Conservation (phyloP, 139 green algal genomes). For the Tetradesmus obliquus region DNA sequence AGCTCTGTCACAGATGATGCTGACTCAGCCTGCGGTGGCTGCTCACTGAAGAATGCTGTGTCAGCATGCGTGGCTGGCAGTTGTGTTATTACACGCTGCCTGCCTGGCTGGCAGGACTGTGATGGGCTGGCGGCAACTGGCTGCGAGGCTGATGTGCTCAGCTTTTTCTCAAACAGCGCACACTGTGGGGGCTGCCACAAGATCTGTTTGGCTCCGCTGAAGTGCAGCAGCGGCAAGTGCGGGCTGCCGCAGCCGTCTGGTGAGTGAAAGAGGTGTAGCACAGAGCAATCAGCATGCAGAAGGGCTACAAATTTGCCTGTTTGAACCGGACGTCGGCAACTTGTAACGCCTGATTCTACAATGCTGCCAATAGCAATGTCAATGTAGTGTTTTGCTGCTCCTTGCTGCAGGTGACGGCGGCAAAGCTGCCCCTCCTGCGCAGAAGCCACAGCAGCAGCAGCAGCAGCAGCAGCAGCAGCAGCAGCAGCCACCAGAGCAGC, state of each 20-base stretch:
- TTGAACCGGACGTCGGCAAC: not conserved
- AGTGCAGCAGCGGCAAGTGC: constrained; percentile 10
- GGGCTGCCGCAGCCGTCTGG: not conserved
- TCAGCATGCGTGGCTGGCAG: not conserved
- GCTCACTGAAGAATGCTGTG: not conserved
- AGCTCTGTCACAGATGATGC: not conserved
- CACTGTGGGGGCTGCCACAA: constrained; percentile 20
- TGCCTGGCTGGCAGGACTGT: constrained; percentile 31
- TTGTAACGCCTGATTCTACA: not conserved
- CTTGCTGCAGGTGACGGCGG: not conserved
- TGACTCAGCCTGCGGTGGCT: not conserved
- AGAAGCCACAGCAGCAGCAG: not conserved
- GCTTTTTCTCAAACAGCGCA: not conserved
- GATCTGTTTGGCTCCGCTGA: not conserved
- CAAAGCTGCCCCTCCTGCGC: not conserved
- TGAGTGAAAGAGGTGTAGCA: not conserved
- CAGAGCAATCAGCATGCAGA: not conserved
- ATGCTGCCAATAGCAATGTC: no score
- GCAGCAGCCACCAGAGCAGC: constrained; percentile 2
- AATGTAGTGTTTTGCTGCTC: no score
- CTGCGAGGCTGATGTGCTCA: constrained; percentile 14
- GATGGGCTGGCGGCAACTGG: constrained; percentile 1
- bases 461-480: not conserved
- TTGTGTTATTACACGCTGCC: not conserved
- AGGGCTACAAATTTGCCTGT: not conserved